A percentile compares a stretch with the other conserved stretches of the same genome.
phyloP scores from a whole-genome alignment of 345 rosid species.

The Salix arbutifolia region DNA sequence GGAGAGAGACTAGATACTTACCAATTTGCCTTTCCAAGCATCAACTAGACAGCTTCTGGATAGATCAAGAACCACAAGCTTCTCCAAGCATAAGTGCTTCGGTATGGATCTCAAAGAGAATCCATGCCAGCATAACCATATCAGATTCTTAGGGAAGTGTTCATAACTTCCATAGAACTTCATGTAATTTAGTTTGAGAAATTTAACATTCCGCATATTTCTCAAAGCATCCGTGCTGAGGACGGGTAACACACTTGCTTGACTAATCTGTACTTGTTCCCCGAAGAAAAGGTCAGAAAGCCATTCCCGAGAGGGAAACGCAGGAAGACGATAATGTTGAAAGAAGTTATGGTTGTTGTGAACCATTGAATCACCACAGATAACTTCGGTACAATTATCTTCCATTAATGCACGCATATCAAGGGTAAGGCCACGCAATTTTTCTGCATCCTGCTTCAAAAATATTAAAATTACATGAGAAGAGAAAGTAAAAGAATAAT shows the following conservation, averaged over 20 bases:
- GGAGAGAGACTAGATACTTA: neutral
- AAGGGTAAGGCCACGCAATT: neutral
- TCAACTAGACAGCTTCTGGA: neutral
- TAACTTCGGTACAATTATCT: neutral
- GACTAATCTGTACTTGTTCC: neutral
- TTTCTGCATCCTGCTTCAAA: neutral
- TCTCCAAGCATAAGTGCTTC: neutral
- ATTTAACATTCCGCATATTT: neutral
- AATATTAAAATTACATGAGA: neutral
- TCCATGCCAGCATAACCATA: neutral
- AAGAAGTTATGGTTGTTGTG: no score
- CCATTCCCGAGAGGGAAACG: no score
- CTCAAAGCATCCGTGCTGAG: neutral
- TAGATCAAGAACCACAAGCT: conserved; percentile 1
- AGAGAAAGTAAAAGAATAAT: neutral
- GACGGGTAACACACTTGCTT: neutral
- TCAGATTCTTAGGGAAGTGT: neutral
- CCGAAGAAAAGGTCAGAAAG: neutral
- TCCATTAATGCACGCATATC: neutral
- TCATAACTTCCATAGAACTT: neutral
- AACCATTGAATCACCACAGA: no score
- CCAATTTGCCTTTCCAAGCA: neutral
- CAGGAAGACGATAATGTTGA: no score
- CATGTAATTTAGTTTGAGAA: neutral
- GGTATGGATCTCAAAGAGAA: neutral